Evolutionary conservation across 805 yeast species (phyloP).

Genomic region (Maudiozyma barnettii): DNA sequence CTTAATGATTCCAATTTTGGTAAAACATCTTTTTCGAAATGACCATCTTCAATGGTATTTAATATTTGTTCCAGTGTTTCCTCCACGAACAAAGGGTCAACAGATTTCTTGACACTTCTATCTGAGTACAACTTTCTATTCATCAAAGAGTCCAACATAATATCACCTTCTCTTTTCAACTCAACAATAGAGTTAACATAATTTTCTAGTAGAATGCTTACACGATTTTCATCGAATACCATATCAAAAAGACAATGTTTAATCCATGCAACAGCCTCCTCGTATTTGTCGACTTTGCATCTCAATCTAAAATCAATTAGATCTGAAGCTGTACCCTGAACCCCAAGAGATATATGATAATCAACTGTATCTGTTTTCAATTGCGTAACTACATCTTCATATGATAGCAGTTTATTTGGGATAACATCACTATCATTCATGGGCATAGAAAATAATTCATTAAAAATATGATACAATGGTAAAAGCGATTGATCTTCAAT

Average conservation of each 20-base stretch:
- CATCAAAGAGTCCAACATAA: constrained; percentile 58
- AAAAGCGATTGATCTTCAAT: constrained; percentile 40
- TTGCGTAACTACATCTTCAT: constrained; percentile 65
- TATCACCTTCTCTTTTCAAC: constrained; percentile 33
- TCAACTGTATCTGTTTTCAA: constrained; percentile 67
- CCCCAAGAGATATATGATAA: constrained; percentile 46
- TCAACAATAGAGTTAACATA: constrained; percentile 32
- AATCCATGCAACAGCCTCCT: constrained; percentile 69
- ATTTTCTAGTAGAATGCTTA: constrained; percentile 44
- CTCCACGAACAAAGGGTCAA: constrained; percentile 60
- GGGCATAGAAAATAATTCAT: constrained; percentile 65
- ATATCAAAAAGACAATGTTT: constrained; percentile 53
- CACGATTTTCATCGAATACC: constrained; percentile 63
- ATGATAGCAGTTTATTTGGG: constrained; percentile 36
- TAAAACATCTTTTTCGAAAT: constrained; percentile 30
- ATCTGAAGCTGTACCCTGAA: constrained; percentile 56
- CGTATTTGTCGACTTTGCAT: constrained; percentile 53
- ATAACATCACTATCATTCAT: constrained; percentile 49
- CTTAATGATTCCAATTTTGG: constrained; percentile 38
- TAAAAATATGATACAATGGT: constrained; percentile 56
- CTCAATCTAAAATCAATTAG: constrained; percentile 51
- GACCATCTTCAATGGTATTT: constrained; percentile 44
- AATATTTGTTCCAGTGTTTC: constrained; percentile 40
- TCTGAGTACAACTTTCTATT: constrained; percentile 42
- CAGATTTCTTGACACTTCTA: constrained; percentile 57